Evolutionary conservation across 768 basidiomycete genomes (phyloP).

Genomic region (Mycena vulgaris): DNA sequence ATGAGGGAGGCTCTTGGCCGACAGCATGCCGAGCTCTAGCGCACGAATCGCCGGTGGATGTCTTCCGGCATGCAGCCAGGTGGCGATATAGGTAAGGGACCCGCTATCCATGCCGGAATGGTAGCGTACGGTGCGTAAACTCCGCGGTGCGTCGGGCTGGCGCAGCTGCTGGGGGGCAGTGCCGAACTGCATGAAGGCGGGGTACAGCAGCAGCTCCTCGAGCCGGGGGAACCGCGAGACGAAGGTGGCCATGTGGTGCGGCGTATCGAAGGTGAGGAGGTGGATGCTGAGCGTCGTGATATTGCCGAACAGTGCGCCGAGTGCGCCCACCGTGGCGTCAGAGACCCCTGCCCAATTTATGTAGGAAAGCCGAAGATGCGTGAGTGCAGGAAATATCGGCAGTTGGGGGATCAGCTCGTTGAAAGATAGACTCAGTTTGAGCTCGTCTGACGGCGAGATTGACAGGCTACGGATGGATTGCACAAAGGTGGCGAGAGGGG

Average conservation of each 20-base stretch:
- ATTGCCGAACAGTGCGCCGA: not conserved
- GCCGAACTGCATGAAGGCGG: not conserved
- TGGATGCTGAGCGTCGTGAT: conserved; percentile 1
- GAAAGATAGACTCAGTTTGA: not conserved
- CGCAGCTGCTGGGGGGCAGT: not conserved
- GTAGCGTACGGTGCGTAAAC: not conserved
- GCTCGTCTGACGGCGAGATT: not conserved
- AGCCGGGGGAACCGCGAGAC: conserved; percentile 2
- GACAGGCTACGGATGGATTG: not conserved
- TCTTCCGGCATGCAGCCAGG: not conserved
- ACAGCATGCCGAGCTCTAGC: conserved; percentile 11
- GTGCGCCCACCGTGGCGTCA: not conserved
- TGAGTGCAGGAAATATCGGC: not conserved
- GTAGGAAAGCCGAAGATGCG: not conserved
- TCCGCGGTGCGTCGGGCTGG: not conserved
- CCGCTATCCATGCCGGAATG: too few species aligned
- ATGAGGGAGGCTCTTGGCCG: not conserved
- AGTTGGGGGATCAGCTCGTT: not conserved
- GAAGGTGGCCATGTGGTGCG: not conserved
- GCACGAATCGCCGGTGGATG: not conserved
- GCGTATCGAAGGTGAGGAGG: not conserved
- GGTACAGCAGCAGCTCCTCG: not conserved
- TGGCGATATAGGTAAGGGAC: not conserved
- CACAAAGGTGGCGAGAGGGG: conserved; percentile 13
- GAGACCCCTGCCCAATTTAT: not conserved